Percentiles rank a stretch among this genome's conserved stretches.
phyloP scores from a whole-genome alignment of 805 yeast species.

The Nakazawaea ishiwadae region DNA sequence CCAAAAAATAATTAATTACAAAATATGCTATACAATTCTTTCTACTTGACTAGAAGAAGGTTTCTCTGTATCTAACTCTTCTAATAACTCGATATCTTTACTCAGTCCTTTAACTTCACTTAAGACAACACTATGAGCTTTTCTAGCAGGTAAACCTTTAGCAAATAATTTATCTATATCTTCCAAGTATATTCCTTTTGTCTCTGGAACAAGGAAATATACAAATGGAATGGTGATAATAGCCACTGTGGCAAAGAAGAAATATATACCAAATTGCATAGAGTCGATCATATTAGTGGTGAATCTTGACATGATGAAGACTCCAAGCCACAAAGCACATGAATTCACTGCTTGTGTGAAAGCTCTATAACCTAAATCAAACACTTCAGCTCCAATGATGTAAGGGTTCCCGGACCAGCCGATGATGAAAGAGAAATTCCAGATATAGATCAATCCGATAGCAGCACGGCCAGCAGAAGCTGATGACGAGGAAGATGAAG shows the following conservation, averaged over 20 bases:
- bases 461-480: constrained; percentile 41
- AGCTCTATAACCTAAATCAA: constrained; percentile 36
- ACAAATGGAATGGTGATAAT: constrained; percentile 25
- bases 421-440: constrained; percentile 39
- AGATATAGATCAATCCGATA: constrained; percentile 38
- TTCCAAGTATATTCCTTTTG: constrained; percentile 39
- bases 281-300: constrained; percentile 38
- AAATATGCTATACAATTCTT: no score
- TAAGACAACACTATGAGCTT: constrained; percentile 2
- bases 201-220: constrained; percentile 33
- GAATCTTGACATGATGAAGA: constrained; percentile 42
- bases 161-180: constrained; percentile 51
- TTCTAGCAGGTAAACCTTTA: constrained; percentile 4
- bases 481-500: constrained; percentile 19
- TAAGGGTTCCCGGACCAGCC: constrained; percentile 46
- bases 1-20: no score
- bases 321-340: constrained; percentile 45
- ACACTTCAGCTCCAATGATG: constrained; percentile 42
- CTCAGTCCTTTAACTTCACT: no score
- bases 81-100: no score
- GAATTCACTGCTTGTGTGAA: constrained; percentile 40
- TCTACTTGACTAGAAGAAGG: no score
- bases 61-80: no score
- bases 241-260: constrained; percentile 33
- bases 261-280: constrained; percentile 40